Evolutionary conservation across 768 basidiomycete species (phyloP), one percentile per base, ranked within the genome.

Genomic region (Obba rivulosa): DNA sequence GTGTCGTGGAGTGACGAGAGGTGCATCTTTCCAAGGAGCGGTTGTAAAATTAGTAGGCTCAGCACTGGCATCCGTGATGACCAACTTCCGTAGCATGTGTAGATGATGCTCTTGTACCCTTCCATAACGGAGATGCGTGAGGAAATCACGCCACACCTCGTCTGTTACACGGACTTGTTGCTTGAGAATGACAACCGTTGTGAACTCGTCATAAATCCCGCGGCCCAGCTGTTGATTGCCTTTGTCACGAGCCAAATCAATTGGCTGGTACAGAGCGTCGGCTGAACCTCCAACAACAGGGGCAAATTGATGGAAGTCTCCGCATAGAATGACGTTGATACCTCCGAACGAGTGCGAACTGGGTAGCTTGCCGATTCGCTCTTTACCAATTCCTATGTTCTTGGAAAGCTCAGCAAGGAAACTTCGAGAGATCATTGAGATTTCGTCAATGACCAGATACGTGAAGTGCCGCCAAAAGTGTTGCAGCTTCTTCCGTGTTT

Each of bases 261-360:
- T 17, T 5, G 58, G 48, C 7, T 52, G 37, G 42, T 52, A 68
- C 5, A 69, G 57, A 9, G 64, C 47, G 13, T 61, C 63, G 8
- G 22, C 18, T 2, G 51, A 43, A 3, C 43, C 58, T 0, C 4
- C 17, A 9, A 44, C 54, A 14, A 76, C 72, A 0, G 71, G 73
- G 3, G 71, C 73, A 51, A 76, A 75, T 55, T 74, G 75, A 46
- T 76, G 72, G 13, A 73, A 64, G 41, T 75, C 71, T 0, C 75
- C 74, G 17, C 57, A 55, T 3, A 75, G 18, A 3, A 74, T 67
- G 3, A 76, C 57, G 44, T 67, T 70, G 48, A 73, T 56, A 0
- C 71, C 67, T 2, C 67, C 68, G 49, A 74, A 75, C 0, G 0
- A n/a, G n/a, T n/a, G n/a, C n/a, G n/a, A n/a, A n/a, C n/a, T n/a